Conservation (phyloP, 305 asterid genomes). For the Fraxinus angustifolia region DNA sequence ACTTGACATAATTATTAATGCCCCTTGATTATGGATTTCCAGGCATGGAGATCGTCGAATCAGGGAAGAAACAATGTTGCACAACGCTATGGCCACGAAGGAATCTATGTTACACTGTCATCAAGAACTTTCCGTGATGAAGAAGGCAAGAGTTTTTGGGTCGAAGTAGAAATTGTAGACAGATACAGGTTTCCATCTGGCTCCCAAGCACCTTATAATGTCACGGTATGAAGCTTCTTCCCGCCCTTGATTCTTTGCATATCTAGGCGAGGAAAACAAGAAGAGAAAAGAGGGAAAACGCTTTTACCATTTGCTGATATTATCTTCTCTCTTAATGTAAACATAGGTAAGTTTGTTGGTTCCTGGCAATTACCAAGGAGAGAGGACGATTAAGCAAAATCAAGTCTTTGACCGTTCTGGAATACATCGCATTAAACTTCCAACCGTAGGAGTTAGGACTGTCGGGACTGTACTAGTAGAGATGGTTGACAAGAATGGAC, state of each 20-base stretch:
- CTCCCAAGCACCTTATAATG: conserved; percentile 88
- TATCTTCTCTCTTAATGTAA: conserved; percentile 1
- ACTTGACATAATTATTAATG: conserved; percentile 9
- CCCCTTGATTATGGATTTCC: conserved; percentile 30
- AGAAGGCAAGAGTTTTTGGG: conserved; percentile 95
- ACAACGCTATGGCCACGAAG: conserved; percentile 61
- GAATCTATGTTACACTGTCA: conserved; percentile 73
- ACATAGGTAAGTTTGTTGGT: conserved; percentile 83
- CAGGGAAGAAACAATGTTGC: conserved; percentile 93
- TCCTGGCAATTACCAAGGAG: conserved; percentile 97
- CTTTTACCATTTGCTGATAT: not conserved
- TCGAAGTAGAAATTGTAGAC: conserved; percentile 85
- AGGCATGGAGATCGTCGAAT: conserved; percentile 86
- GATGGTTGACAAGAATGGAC: conserved; percentile 88
- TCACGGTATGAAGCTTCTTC: conserved; percentile 51
- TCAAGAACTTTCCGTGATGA: conserved; percentile 93
- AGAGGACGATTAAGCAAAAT: conserved; percentile 72
- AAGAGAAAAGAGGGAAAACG: not conserved
- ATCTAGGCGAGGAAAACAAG: not conserved
- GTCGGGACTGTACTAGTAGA: conserved; percentile 87
- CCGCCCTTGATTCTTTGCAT: not conserved
- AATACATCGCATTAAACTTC: conserved; percentile 64
- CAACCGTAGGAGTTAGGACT: conserved; percentile 81
- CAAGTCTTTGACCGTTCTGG: conserved; percentile 62
- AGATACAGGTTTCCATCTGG: conserved; percentile 79